These are phyloP conservation scores for Spongiforma sp. DNA, from an alignment of 1,284 basidiomycete genomes.

Conservation along the genomic window DNA sequence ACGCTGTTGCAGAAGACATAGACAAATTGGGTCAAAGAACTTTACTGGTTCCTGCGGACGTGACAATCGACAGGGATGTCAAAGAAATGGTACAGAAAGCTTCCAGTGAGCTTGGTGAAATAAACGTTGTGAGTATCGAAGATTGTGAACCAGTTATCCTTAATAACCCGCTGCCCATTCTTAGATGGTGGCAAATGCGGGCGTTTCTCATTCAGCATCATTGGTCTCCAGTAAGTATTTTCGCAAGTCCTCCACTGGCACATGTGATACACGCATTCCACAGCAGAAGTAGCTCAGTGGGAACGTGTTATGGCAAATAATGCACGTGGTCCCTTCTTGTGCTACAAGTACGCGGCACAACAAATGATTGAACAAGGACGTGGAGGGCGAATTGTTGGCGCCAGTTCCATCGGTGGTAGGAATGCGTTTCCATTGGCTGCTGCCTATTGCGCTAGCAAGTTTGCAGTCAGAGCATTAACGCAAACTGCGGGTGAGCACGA, in stretches of 20 bases:
- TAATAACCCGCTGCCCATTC: neutral
- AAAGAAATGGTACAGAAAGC: slow-evolving; percentile 5
- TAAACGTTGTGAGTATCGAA: slow-evolving; percentile 13
- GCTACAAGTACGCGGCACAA: slow-evolving; percentile 16
- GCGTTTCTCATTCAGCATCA: neutral
- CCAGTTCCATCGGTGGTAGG: slow-evolving; percentile 32
- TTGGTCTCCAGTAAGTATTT: neutral
- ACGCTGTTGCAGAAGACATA: slow-evolving; percentile 9
- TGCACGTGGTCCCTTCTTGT: slow-evolving; percentile 29
- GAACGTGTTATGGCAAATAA: slow-evolving; percentile 31
- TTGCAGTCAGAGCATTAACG: slow-evolving; percentile 37
- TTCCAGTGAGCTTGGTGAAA: slow-evolving; percentile 8
- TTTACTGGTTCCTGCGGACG: slow-evolving; percentile 9
- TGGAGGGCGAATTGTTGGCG: slow-evolving; percentile 32
- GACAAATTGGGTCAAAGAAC: neutral
- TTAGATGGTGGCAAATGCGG: slow-evolving; percentile 32
- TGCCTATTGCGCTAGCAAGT: slow-evolving; percentile 36
- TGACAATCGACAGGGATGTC: slow-evolving; percentile 14
- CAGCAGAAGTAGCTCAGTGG: slow-evolving; percentile 19
- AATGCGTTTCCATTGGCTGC: neutral
- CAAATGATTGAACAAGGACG: slow-evolving; percentile 36
- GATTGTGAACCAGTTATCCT: too few species aligned
- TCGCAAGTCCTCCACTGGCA: neutral
- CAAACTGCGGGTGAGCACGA: slow-evolving; percentile 24
- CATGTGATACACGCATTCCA: neutral